phyloP scores from a whole-genome alignment of 78 protist genomes.

The Capsaspora owczarzaki region DNA sequence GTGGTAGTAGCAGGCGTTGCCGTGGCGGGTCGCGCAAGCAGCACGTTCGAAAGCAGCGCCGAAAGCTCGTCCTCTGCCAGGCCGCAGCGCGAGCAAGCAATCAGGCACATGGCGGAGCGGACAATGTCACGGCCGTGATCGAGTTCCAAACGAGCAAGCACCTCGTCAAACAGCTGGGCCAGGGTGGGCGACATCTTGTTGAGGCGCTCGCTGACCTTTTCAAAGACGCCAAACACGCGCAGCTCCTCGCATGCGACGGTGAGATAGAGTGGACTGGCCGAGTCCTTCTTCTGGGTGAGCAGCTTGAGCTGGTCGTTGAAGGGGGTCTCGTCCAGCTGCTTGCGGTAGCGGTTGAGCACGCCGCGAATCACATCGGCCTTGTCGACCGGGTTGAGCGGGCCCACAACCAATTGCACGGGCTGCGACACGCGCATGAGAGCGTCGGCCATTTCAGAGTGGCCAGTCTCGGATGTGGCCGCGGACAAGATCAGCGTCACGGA shows the following conservation, averaged over 20 bases:
- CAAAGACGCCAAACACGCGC: background rate
- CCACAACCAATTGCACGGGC: background rate
- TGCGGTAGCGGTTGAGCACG: slow-evolving; percentile 37
- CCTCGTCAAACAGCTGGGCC: background rate
- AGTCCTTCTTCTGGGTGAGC: slow-evolving; percentile 20
- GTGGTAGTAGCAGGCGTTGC: background rate
- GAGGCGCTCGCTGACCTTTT: background rate
- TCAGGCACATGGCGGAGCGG: slow-evolving; percentile 9
- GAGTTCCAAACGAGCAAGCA: background rate
- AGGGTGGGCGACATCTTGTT: background rate
- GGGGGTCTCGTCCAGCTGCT: slow-evolving; percentile 54
- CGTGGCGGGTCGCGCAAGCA: background rate
- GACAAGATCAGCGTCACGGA: slow-evolving; percentile 26
- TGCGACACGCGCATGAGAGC: slow-evolving; percentile 6
- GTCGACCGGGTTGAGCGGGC: slow-evolving; percentile 33
- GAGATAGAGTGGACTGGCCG: slow-evolving; percentile 7
- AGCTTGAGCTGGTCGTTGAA: slow-evolving; percentile 29
- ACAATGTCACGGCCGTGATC: slow-evolving; percentile 25
- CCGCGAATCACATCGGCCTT: slow-evolving; percentile 7
- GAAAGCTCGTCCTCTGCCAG: slow-evolving; percentile 26
- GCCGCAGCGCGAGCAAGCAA: slow-evolving; percentile 42
- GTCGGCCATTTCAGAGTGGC: slow-evolving; percentile 17
- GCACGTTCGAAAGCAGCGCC: background rate
- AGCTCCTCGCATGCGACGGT: slow-evolving; percentile 1
- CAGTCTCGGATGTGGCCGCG: too few species aligned